Evolutionary conservation across 371 early-diverging fungal genomes (phyloP), one percentile per base, ranked within the genome.

Genomic region (Mortierella sp.): DNA sequence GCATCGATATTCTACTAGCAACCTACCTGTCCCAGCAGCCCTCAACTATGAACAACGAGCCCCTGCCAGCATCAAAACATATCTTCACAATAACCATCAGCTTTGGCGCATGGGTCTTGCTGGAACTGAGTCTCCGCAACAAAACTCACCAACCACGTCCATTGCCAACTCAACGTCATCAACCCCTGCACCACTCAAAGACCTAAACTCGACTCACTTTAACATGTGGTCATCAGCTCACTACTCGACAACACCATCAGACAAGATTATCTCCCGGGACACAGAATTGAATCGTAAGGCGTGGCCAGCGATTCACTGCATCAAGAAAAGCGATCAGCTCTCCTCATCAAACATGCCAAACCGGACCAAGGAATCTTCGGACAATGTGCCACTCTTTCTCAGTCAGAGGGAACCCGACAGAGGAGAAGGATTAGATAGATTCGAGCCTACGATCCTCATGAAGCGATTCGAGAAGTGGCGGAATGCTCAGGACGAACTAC

Each of bases 81-180:
- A 79, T 8, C 70, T 79, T 19, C 31, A 58, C 10, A 83, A 79
- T 72, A 79, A 68, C 11, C 16, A 73, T 5, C 80, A 79, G 24
- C 76, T 83, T 48, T 38, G 63, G 31, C 74, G 70, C 5, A 79
- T 83, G 76, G 83, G 83, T 1, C 52, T 79, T 55, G 63, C 83
- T 21, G 54, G 60, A 24, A 10, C 68, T 26, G 11, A 42, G 14
- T 26, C 63, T 7, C n/a, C 70, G 0, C 48, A 45, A 24, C 78
- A 75, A 42, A 42, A 11, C 1, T 34, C 76, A 10, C 0, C 73
- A 71, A 26, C 54, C 50, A 26, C 26, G 31, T 16, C 21, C 65
- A 19, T 38, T 44, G 24, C 58, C 52, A 10, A 14, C 52, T 26
- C 63, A 38, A 70, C 21, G 11, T 4, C 74, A 48, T 71, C 50